Evolutionary conservation across 305 asterid genomes (phyloP).

Genomic region (Fraxinus platypoda): DNA sequence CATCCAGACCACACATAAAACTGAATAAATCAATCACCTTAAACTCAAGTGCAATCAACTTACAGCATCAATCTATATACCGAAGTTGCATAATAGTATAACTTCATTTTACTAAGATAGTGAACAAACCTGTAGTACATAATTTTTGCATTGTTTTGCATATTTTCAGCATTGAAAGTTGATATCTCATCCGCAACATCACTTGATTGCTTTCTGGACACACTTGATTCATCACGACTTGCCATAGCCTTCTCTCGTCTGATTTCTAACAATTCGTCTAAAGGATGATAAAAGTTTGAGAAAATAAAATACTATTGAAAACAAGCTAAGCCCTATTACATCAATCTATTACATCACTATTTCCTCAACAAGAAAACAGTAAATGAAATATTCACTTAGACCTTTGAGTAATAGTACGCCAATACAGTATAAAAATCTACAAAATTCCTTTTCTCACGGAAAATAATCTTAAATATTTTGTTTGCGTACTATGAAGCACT

Average conservation of each 20-base stretch:
- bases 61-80: background rate
- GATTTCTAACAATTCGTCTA: conserved; percentile 21
- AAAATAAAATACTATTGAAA: background rate
- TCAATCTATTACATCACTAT: background rate
- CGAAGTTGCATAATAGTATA: background rate
- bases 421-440: background rate
- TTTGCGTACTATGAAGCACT: background rate
- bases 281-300: background rate
- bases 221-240: conserved; percentile 45
- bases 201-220: conserved; percentile 40
- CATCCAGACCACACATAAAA: too few species aligned
- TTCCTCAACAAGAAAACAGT: background rate
- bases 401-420: background rate
- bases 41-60: background rate
- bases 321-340: background rate
- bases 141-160: conserved; percentile 62
- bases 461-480: background rate
- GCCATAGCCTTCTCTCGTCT: conserved; percentile 39
- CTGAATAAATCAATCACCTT: background rate
- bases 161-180: conserved; percentile 64
- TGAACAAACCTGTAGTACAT: conserved; percentile 54
- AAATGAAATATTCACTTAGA: background rate
- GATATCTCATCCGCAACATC: conserved; percentile 52
- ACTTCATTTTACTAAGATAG: background rate
- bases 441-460: background rate